A percentile compares a stretch with the other conserved stretches of the same genome.
Conservation (phyloP, 352 stramenopile genomes). For the Pythium rishiriense region DNA sequence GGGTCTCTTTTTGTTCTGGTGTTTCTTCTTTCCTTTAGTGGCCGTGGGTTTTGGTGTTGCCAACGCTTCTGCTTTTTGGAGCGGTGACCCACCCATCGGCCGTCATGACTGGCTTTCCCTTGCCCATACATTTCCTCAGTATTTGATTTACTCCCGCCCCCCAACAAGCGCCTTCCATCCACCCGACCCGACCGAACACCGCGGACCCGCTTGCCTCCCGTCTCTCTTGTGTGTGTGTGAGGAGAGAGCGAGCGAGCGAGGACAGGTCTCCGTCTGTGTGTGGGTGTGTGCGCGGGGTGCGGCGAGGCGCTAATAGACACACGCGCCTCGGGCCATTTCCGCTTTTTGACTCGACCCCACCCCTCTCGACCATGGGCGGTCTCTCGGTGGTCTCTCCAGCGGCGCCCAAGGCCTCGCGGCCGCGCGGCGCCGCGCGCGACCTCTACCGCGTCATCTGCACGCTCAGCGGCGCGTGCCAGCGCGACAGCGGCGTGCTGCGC, state of each 20-base stretch:
- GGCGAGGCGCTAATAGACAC: not conserved
- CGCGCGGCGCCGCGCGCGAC: constrained; percentile 15
- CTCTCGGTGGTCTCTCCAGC: constrained; percentile 10
- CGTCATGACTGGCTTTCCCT: constrained; percentile 23
- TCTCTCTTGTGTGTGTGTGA: constrained; percentile 9
- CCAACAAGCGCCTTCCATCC: constrained; percentile 12
- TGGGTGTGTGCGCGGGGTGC: not conserved
- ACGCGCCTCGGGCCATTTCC: constrained; percentile 1
- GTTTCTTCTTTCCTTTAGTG: not conserved
- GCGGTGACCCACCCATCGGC: constrained; percentile 9
- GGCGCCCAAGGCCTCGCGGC: constrained; percentile 15
- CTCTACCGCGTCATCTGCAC: constrained; percentile 44
- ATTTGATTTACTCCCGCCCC: constrained; percentile 43
- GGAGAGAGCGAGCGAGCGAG: too few relatives aligned
- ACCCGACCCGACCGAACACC: not conserved
- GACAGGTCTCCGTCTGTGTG: too few relatives aligned
- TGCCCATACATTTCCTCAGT: constrained; percentile 36
- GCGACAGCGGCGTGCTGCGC: constrained; percentile 66
- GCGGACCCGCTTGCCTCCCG: not conserved
- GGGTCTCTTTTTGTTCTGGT: constrained; percentile 5
- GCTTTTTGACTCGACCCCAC: not conserved
- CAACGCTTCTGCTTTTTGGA: constrained; percentile 2
- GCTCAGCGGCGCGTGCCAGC: constrained; percentile 58
- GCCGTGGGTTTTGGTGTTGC: constrained; percentile 9
- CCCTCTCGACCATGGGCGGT: constrained; percentile 13